Evolutionary conservation across 164 flowering plant species (phyloP).

Genomic region (Vitis rupestris): DNA sequence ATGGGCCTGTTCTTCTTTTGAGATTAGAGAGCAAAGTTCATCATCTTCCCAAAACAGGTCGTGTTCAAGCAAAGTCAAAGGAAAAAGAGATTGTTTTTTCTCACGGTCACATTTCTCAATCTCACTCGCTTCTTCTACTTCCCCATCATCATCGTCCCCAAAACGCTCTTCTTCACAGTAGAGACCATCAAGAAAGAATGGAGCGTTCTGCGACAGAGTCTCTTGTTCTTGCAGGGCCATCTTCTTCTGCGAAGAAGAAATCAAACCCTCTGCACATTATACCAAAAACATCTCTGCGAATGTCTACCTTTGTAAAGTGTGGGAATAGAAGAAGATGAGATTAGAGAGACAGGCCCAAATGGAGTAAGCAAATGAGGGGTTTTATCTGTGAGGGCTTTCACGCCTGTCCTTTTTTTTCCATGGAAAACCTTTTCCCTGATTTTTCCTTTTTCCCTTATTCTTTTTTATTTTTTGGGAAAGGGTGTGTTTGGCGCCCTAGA

Average conservation of each 20-base stretch:
- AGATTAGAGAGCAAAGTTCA: constrained; percentile 37
- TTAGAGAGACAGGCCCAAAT: constrained; percentile 13
- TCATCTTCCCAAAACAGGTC: constrained; percentile 42
- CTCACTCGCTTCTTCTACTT: constrained; percentile 4
- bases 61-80: constrained; percentile 20
- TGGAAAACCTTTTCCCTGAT: not conserved
- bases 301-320: constrained; percentile 16
- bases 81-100: constrained; percentile 15
- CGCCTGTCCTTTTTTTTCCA: constrained; percentile 24
- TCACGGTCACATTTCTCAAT: constrained; percentile 2
- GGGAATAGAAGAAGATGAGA: not conserved
- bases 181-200: constrained; percentile 32
- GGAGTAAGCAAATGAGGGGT: constrained; percentile 25
- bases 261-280: constrained; percentile 21
- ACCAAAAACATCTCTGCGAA: constrained; percentile 11
- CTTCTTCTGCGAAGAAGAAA: constrained; percentile 36
- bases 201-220: constrained; percentile 10
- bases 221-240: constrained; percentile 21
- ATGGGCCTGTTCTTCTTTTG: constrained; percentile 34
- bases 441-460: constrained; percentile 6
- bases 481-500: constrained; percentile 26
- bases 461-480: not conserved
- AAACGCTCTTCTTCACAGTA: constrained; percentile 47
- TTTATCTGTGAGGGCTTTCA: constrained; percentile 27
- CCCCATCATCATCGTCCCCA: constrained; percentile 19